Evolutionary conservation across 2,329 filamentous ascomycete genomes (phyloP).

Genomic region (Beauveria sp.): DNA sequence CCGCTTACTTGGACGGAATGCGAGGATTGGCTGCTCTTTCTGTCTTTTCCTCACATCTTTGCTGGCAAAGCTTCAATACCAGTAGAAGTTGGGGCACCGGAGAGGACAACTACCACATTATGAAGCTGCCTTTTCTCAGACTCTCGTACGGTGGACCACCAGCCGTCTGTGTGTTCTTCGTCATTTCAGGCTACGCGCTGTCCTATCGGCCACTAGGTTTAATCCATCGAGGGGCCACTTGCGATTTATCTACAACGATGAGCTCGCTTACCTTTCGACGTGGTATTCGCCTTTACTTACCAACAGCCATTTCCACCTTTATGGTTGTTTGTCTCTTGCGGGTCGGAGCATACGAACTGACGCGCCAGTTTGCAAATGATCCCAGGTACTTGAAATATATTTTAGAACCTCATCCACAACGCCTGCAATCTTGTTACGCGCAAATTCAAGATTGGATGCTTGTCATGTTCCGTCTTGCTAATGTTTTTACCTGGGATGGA

Average conservation of each 20-base stretch:
- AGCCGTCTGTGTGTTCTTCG: conserved; percentile 54
- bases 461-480: conserved; percentile 42
- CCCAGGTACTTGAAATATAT: conserved; percentile 37
- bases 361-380: conserved; percentile 37
- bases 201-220: conserved; percentile 31
- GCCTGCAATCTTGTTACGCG: conserved; percentile 27
- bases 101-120: conserved; percentile 35
- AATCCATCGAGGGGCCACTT: conserved; percentile 21
- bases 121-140: conserved; percentile 46
- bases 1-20: conserved; percentile 51
- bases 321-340: conserved; percentile 36
- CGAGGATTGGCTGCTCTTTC: conserved; percentile 47
- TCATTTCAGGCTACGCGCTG: conserved; percentile 45
- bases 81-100: conserved; percentile 41
- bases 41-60: conserved; percentile 50
- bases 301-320: conserved; percentile 42
- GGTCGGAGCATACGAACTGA: conserved; percentile 40
- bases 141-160: conserved; percentile 47
- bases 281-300: conserved; percentile 43
- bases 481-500: conserved; percentile 42
- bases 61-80: conserved; percentile 44
- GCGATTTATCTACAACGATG: conserved; percentile 38
- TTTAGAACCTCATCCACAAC: conserved; percentile 38
- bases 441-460: conserved; percentile 40
- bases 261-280: conserved; percentile 45